Percentiles rank a stretch among this genome's conserved stretches.
Conservation (phyloP, 192 early-diverging fungal species). For the Coemansia sp. region DNA sequence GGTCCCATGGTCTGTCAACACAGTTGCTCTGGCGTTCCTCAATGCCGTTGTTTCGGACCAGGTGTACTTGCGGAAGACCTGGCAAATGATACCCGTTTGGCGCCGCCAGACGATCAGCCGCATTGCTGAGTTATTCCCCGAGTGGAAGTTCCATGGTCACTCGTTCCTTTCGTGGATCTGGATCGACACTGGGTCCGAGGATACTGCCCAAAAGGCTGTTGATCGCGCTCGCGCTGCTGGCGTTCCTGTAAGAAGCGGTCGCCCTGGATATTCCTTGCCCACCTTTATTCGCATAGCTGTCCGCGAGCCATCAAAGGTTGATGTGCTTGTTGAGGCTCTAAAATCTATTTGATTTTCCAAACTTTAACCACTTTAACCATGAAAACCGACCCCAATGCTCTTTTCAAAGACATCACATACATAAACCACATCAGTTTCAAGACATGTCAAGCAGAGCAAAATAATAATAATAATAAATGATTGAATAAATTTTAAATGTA, state of each 20-base stretch:
- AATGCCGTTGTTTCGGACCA: conserved; percentile 71
- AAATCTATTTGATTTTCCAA: conserved; percentile 28
- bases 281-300: conserved; percentile 79
- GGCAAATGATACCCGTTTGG: conserved; percentile 72
- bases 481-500: no score
- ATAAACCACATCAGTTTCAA: background rate
- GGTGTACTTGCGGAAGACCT: conserved; percentile 73
- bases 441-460: no score
- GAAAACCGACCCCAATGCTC: background rate
- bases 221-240: conserved; percentile 69
- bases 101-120: conserved; percentile 54
- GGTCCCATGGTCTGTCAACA: conserved; percentile 93
- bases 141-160: conserved; percentile 73
- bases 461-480: no score
- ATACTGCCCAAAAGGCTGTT: conserved; percentile 64
- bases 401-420: no score
- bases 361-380: background rate
- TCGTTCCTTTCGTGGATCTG: conserved; percentile 85
- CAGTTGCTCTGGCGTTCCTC: conserved; percentile 81
- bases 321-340: conserved; percentile 74
- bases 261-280: conserved; percentile 71
- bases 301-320: conserved; percentile 67
- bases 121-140: conserved; percentile 34
- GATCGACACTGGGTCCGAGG: conserved; percentile 68
- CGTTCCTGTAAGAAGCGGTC: conserved; percentile 81